These are phyloP conservation scores for Gardenia jasminoides DNA, from an alignment of 257 asterid genomes.

Conservation along the genomic window DNA sequence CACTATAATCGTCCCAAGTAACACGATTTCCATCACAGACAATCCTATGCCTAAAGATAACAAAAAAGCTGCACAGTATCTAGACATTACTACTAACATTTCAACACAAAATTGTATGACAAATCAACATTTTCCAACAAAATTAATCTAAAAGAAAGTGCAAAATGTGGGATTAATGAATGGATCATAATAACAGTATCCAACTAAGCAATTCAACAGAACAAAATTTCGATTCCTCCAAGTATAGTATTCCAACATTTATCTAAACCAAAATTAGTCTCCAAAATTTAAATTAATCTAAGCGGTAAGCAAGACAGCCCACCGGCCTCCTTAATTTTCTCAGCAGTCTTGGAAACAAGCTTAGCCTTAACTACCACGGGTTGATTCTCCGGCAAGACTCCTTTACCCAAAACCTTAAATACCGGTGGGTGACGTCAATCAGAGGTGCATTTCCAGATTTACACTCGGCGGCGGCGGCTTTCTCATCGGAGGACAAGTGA, in stretches of 20 bases:
- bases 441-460: slow-evolving; percentile 8
- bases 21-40: not conserved
- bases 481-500: slow-evolving; percentile 18
- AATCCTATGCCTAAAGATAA: not conserved
- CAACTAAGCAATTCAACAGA: not conserved
- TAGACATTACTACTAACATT: not conserved
- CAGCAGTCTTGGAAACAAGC: slow-evolving; percentile 17
- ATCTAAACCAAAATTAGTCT: not conserved
- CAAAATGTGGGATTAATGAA: too few species aligned
- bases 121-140: too few species aligned
- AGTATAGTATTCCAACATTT: not conserved
- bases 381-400: slow-evolving; percentile 14
- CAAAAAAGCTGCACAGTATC: too few species aligned
- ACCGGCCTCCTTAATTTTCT: slow-evolving; percentile 24
- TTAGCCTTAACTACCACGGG: slow-evolving; percentile 19
- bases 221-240: too few species aligned
- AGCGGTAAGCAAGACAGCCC: slow-evolving; percentile 19
- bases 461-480: slow-evolving; percentile 4
- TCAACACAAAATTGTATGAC: not conserved
- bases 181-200: not conserved
- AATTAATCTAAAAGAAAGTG: too few species aligned
- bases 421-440: slow-evolving; percentile 21
- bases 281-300: not conserved
- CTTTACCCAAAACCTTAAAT: slow-evolving; percentile 23
- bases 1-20: not conserved